Percentiles rank a stretch among this genome's conserved stretches.
These are phyloP conservation scores for Ophiostoma sp. DNA, from an alignment of 2,329 filamentous ascomycete genomes.

Conservation along the genomic window DNA sequence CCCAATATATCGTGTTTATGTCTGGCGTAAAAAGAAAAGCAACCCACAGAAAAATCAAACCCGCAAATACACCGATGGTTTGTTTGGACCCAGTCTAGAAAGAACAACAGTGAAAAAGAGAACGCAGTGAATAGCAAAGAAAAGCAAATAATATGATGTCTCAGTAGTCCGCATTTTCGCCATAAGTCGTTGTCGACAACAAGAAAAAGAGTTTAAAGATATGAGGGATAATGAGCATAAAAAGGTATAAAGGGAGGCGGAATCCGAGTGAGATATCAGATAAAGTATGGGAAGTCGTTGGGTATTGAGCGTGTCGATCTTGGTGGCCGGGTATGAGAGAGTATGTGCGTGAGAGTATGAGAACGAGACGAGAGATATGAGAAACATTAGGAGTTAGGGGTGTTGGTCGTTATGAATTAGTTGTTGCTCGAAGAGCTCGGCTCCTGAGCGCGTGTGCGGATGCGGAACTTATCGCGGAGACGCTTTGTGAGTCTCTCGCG, in stretches of 20 bases:
- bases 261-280: neutral
- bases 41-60: neutral
- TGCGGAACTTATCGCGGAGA: constrained; percentile 55
- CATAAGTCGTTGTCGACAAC: neutral
- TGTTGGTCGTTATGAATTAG: neutral
- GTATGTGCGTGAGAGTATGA: neutral
- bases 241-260: neutral
- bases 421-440: constrained; percentile 21
- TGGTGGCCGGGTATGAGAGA: neutral
- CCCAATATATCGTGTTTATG: constrained; percentile 10
- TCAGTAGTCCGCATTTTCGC: neutral
- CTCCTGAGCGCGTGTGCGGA: constrained; percentile 49
- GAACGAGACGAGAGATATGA: neutral
- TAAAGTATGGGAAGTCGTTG: neutral
- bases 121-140: neutral
- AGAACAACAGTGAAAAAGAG: neutral
- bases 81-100: neutral
- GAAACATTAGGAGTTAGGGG: neutral
- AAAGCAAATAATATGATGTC: neutral
- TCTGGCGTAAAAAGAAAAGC: neutral
- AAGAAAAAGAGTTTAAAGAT: neutral
- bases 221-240: neutral
- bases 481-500: constrained; percentile 50
- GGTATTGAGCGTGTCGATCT: neutral
- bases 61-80: neutral